Evolutionary conservation across 2,329 filamentous ascomycete species (phyloP).

Genomic region (Verticillium dahliae): DNA sequence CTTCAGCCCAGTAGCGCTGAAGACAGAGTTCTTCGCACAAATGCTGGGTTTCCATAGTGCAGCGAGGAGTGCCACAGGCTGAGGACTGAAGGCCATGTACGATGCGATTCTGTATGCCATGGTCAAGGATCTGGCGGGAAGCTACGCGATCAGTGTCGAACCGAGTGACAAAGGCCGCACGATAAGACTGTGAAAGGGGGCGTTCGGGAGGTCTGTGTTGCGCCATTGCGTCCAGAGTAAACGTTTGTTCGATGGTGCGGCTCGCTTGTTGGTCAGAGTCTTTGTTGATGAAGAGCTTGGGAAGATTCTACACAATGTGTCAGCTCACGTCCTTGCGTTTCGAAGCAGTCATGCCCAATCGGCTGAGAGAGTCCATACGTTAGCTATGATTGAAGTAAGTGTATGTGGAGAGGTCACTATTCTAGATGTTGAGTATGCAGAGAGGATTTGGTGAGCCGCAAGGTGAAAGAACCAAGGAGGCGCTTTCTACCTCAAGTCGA

Average conservation of each 20-base stretch:
- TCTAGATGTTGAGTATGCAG: too few species aligned
- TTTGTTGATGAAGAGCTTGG: too few species aligned
- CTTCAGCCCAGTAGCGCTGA: neutral
- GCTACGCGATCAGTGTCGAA: neutral
- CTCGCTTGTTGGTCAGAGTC: neutral
- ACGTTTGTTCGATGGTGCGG: neutral
- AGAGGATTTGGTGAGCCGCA: too few species aligned
- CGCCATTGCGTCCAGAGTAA: neutral
- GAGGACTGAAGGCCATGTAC: neutral
- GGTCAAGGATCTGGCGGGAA: neutral
- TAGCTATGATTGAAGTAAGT: too few species aligned
- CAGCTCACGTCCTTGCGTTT: too few species aligned
- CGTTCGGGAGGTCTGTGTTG: neutral
- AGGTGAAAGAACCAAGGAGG: too few species aligned
- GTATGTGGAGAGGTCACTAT: too few species aligned
- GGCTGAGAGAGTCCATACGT: too few species aligned
- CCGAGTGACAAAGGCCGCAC: neutral
- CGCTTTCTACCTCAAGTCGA: too few species aligned
- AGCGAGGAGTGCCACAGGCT: neutral
- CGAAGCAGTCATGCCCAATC: too few species aligned
- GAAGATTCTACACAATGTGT: too few species aligned
- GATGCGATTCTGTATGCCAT: neutral
- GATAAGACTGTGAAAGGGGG: neutral
- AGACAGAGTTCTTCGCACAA: neutral
- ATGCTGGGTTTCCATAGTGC: neutral